Evolutionary conservation across 768 basidiomycete genomes (phyloP).

Genomic region (Mycena vitilis): DNA sequence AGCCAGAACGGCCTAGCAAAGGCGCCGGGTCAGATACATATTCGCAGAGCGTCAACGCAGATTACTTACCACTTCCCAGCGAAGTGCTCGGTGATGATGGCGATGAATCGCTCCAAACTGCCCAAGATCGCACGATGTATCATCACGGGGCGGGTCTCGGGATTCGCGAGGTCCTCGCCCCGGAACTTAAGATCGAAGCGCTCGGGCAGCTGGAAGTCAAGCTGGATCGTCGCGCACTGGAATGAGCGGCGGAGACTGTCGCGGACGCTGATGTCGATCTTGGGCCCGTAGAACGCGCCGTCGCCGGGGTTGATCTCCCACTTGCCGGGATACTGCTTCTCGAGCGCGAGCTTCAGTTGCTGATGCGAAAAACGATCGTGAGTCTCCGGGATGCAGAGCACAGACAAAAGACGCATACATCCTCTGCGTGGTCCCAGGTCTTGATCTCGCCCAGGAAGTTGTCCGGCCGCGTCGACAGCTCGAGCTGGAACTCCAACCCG

Average conservation of each 20-base stretch:
- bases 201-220: constrained; percentile 98
- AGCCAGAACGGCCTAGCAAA: constrained; percentile 93
- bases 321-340: constrained; percentile 85
- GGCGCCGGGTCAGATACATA: constrained; percentile 12
- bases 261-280: constrained; percentile 96
- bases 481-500: constrained; percentile 93
- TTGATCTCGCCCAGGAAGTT: constrained; percentile 91
- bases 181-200: constrained; percentile 96
- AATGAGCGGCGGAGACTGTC: constrained; percentile 94
- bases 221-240: constrained; percentile 99
- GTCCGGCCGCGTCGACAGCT: constrained; percentile 95
- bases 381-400: not conserved
- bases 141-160: constrained; percentile 88
- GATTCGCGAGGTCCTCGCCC: constrained; percentile 63
- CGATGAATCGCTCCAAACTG: constrained; percentile 94
- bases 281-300: constrained; percentile 99
- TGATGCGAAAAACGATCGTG: constrained; percentile 44
- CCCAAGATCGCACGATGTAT: constrained; percentile 98
- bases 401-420: constrained; percentile 54
- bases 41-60: constrained; percentile 12
- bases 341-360: constrained; percentile 88
- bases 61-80: constrained; percentile 91
- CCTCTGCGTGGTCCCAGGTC: constrained; percentile 92
- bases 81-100: constrained; percentile 96
- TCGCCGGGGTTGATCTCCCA: constrained; percentile 97